Evolutionary conservation across 805 yeast species (phyloP), one percentile per base, ranked within the genome.

Genomic region (Candida jianshihensis): DNA sequence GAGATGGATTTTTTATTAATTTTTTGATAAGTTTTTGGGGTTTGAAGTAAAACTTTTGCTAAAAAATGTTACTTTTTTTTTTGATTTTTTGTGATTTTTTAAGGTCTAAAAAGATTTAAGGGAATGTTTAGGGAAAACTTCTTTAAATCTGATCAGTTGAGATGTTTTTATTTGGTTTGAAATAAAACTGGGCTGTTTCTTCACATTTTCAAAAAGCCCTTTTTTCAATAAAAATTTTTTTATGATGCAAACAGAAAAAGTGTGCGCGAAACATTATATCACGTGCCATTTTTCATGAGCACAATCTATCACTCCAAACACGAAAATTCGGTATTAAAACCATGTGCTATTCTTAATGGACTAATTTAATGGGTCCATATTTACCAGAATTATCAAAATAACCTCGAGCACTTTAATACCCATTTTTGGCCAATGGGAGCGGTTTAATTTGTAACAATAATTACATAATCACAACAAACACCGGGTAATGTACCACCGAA

Each of bases 1-100:
- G 29, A 36, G 34, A 31, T 38, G 32, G 30, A 30, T 37, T 35
- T 26, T 37, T 36, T 33, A 27, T 26, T 40, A 33, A 22, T 30
- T 52, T 52, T 47, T 42, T 38, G 36, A 41, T 36, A 41, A 47
- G 48, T 52, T 48, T 47, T 49, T 5, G 8, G 8, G 37, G 40
- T 49, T 47, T 43, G 37, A 15, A 19, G 14, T 30, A 19, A 35
- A 36, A 34, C 35, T 33, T 30, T 30, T 31, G 33, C 22, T 28
- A 37, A 29, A 29, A 29, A 28, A 29, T 19, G 18, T 24, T 19
- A 24, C 19, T 18, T 19, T 24, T 17, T 29, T 27, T 27, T 29
- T 29, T 26, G 6, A 6, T 16, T 6, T 26, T 26, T 26, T 26
- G 16, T 28, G 30, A 19, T 19, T 29, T 29, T 29, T 29, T 29